phyloP scores from a whole-genome alignment of 2,329 filamentous ascomycete species.

The Ceratocystis ficicola region DNA sequence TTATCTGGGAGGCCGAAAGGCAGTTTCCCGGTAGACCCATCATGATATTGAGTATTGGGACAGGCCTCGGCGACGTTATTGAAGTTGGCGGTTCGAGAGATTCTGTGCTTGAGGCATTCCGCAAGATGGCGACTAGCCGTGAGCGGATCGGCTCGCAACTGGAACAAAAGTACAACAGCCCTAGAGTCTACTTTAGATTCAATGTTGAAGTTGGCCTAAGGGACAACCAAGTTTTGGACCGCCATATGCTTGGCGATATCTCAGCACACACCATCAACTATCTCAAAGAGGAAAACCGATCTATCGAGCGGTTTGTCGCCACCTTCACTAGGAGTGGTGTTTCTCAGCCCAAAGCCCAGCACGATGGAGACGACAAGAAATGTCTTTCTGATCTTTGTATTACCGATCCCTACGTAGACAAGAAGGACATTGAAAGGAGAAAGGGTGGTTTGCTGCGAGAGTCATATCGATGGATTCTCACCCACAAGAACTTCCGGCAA shows the following conservation, averaged over 20 bases:
- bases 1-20: conserved; percentile 27
- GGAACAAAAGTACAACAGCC: conserved; percentile 21
- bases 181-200: conserved; percentile 26
- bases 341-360: too few species aligned
- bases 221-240: conserved; percentile 25
- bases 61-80: conserved; percentile 25
- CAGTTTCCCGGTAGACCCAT: conserved; percentile 24
- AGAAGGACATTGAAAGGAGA: too few species aligned
- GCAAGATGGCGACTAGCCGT: not conserved
- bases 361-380: too few species aligned
- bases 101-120: not conserved
- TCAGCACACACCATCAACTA: conserved; percentile 25
- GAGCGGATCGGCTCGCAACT: too few species aligned
- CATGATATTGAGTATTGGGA: conserved; percentile 26
- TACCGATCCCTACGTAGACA: too few species aligned
- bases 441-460: too few species aligned
- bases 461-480: too few species aligned
- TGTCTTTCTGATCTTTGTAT: too few species aligned
- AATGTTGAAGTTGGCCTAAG: conserved; percentile 27
- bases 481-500: too few species aligned
- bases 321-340: not conserved
- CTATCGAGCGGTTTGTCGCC: not conserved
- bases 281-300: conserved; percentile 17
- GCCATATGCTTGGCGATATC: conserved; percentile 25
- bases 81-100: conserved; percentile 21